Evolutionary conservation across 306 rosid species (phyloP).

Genomic region (Prosopis cineraria): DNA sequence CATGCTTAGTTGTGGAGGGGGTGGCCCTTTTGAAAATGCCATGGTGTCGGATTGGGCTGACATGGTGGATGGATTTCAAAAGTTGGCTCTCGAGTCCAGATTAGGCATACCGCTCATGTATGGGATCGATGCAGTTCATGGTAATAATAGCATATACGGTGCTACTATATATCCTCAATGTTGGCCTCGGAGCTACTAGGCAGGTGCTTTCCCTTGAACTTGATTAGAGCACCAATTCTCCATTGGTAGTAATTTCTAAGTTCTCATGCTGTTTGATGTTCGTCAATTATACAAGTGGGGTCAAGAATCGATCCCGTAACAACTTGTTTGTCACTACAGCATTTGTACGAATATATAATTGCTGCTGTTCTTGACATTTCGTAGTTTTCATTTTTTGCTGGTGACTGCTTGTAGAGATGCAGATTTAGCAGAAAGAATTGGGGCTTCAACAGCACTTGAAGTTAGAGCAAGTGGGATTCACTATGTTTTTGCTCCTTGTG

Average conservation of each 20-base stretch:
- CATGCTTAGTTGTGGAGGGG: slow-evolving; percentile 71
- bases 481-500: slow-evolving; percentile 74
- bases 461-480: slow-evolving; percentile 79
- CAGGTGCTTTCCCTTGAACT: slow-evolving; percentile 32
- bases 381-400: slow-evolving; percentile 3
- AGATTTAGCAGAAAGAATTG: slow-evolving; percentile 75
- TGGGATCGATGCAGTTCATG: slow-evolving; percentile 89
- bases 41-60: slow-evolving; percentile 81
- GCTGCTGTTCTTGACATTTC: background rate
- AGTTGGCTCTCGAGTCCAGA: slow-evolving; percentile 60
- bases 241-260: background rate
- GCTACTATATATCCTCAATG: slow-evolving; percentile 84
- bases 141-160: slow-evolving; percentile 69
- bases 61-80: slow-evolving; percentile 78
- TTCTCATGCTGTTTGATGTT: background rate
- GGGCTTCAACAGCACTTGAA: slow-evolving; percentile 83
- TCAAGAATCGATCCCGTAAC: slow-evolving; percentile 14
- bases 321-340: slow-evolving; percentile 9
- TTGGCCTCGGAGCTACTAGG: slow-evolving; percentile 89
- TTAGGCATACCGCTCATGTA: slow-evolving; percentile 82
- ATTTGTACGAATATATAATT: background rate
- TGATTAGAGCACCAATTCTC: background rate
- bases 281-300: background rate
- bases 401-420: slow-evolving; percentile 56
- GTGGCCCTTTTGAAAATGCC: slow-evolving; percentile 69